These are phyloP conservation scores for Taphrina communis DNA, from an alignment of 1,139 yeast genomes.

Conservation along the genomic window DNA sequence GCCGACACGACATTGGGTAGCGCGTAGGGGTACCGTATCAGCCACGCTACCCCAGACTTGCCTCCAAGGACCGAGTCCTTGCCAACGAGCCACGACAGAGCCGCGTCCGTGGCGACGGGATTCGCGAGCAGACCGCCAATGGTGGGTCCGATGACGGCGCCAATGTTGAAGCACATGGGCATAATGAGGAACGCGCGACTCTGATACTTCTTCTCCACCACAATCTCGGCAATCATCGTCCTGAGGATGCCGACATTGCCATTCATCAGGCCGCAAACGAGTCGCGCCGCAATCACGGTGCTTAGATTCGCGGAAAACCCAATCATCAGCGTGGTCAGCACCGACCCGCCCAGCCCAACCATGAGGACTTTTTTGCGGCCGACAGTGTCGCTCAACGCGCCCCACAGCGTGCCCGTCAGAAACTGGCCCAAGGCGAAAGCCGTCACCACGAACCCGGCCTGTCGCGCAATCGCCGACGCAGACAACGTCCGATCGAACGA, in stretches of 20 bases:
- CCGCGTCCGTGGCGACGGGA: slow-evolving; percentile 51
- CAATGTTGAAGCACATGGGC: slow-evolving; percentile 67
- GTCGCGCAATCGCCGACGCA: slow-evolving; percentile 20
- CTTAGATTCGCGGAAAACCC: slow-evolving; percentile 61
- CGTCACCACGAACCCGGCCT: slow-evolving; percentile 42
- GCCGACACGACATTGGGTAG: slow-evolving; percentile 65
- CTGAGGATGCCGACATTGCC: slow-evolving; percentile 68
- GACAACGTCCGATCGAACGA: slow-evolving; percentile 16
- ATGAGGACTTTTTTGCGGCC: slow-evolving; percentile 64
- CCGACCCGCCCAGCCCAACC: slow-evolving; percentile 61
- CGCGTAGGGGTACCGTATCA: slow-evolving; percentile 62
- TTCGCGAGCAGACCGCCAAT: slow-evolving; percentile 58
- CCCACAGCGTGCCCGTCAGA: slow-evolving; percentile 65
- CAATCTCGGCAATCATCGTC: slow-evolving; percentile 64
- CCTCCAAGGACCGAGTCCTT: slow-evolving; percentile 23
- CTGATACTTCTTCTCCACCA: slow-evolving; percentile 62
- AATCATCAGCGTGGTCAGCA: slow-evolving; percentile 58
- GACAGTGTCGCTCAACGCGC: slow-evolving; percentile 60
- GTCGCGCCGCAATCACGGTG: slow-evolving; percentile 61
- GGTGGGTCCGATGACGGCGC: slow-evolving; percentile 64
- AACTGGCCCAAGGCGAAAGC: slow-evolving; percentile 55
- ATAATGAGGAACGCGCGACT: slow-evolving; percentile 66
- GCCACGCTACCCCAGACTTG: slow-evolving; percentile 47
- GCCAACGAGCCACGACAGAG: slow-evolving; percentile 44
- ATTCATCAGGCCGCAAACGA: slow-evolving; percentile 62